Evolutionary conservation across 305 asterid genomes (phyloP), one percentile per base, ranked within the genome.

Genomic region (Rubia tinctorum): DNA sequence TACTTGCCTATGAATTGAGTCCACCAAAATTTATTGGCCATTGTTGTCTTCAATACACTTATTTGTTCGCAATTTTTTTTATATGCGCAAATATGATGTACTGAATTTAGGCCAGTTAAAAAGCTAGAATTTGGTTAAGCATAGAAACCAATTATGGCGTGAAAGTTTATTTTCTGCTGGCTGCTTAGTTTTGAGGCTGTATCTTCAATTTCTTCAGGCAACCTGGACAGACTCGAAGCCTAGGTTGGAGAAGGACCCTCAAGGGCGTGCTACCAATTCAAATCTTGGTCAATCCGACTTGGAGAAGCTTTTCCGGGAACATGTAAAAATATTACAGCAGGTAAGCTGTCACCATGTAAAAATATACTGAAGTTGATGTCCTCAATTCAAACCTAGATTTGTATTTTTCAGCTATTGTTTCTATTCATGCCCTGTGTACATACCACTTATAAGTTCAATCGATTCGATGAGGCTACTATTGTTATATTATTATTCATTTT

Each of bases 181-280:
- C 17, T n/a, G 23, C 71, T 45, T 8, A 39, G 49, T 22, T 22
- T 23, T 72, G 60, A 71, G 40, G 9, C 23, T 49, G 17, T 47
- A 49, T 72, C 65, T 53, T 79, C 34, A 73, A 49, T 82, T 70
- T 63, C 75, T 71, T 43, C 72, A 95, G 99, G 97, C 98, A 44
- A 88, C 97, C 79, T 95, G 96, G 98, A 88, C 96, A 65, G 97
- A 92, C 76, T 86, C 96, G 69, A 95, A 88, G 86, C 77, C 92
- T 43, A 95, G 92, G 87, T 77, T 95, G 88, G 99, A 92, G 82
- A 92, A 89, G 90, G 99, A 95, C 82, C 96, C 99, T 75, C 99
- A 95, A 87, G 90, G 96, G 56, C 99, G 99, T 78, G 84, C 88
- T 11, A 90, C 87, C 68, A 89, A 92, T 85, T 92, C 96, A 60